phyloP scores from a whole-genome alignment of 352 stramenopile species.

The Stephanocyclus meneghinianus region DNA sequence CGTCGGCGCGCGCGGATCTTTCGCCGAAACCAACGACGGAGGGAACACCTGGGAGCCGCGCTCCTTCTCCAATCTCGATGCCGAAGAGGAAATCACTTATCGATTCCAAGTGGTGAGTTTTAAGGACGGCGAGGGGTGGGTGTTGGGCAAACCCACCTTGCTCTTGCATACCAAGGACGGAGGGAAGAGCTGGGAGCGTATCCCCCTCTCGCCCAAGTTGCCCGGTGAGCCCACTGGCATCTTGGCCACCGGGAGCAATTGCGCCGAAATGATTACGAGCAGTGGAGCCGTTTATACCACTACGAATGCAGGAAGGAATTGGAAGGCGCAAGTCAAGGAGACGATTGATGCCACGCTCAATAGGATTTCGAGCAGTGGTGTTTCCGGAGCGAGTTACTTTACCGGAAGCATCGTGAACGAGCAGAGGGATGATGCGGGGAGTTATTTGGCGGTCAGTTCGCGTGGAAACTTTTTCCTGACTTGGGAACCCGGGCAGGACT shows the following conservation, averaged over 20 bases:
- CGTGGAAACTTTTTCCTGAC: slow-evolving; percentile 89
- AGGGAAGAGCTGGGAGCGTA: slow-evolving; percentile 86
- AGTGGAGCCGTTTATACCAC: slow-evolving; percentile 85
- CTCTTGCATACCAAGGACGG: slow-evolving; percentile 86
- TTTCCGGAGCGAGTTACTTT: slow-evolving; percentile 86
- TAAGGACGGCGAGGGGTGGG: slow-evolving; percentile 85
- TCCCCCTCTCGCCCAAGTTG: slow-evolving; percentile 86
- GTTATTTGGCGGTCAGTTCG: slow-evolving; percentile 83
- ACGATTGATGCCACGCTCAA: slow-evolving; percentile 89
- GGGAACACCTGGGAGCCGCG: slow-evolving; percentile 82
- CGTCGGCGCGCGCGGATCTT: slow-evolving; percentile 85
- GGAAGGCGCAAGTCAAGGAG: slow-evolving; percentile 89
- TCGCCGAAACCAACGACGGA: slow-evolving; percentile 86
- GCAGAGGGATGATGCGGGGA: slow-evolving; percentile 74
- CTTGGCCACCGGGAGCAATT: slow-evolving; percentile 77
- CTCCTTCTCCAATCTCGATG: slow-evolving; percentile 86
- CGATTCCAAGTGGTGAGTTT: slow-evolving; percentile 84
- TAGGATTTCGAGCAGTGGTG: slow-evolving; percentile 82
- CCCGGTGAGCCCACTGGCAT: slow-evolving; percentile 85
- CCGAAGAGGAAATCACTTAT: slow-evolving; percentile 87
- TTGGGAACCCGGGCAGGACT: slow-evolving; percentile 86
- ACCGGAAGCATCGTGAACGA: slow-evolving; percentile 84
- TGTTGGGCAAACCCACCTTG: slow-evolving; percentile 86
- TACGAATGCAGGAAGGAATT: slow-evolving; percentile 87
- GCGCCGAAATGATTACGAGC: slow-evolving; percentile 87